A percentile compares a stretch with the other conserved stretches of the same genome.
Evolutionary conservation across 1,139 yeast genomes (phyloP).

Genomic region (Kodamaea ohmeri): DNA sequence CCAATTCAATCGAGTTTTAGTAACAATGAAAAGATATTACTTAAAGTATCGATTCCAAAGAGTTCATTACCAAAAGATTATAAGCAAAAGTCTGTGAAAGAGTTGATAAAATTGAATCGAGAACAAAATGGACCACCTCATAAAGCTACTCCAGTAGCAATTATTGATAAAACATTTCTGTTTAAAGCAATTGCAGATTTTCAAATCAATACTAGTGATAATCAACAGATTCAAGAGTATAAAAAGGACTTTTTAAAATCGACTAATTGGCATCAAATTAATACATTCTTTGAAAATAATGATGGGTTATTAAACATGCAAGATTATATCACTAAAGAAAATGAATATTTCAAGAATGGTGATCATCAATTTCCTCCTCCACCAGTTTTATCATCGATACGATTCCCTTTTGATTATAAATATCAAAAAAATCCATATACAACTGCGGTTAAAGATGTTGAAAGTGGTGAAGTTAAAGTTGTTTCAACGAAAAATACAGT

Average conservation of each 20-base stretch:
- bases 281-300: slow-evolving; percentile 42
- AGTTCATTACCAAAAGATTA: slow-evolving; percentile 42
- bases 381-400: slow-evolving; percentile 72
- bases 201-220: slow-evolving; percentile 65
- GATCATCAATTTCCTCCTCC: slow-evolving; percentile 82
- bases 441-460: slow-evolving; percentile 59
- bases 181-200: slow-evolving; percentile 89
- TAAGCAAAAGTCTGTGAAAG: slow-evolving; percentile 46
- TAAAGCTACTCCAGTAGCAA: slow-evolving; percentile 58
- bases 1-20: slow-evolving; percentile 61
- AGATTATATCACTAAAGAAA: slow-evolving; percentile 23
- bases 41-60: slow-evolving; percentile 72
- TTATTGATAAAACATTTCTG: slow-evolving; percentile 67
- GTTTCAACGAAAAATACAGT: slow-evolving; percentile 36
- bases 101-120: slow-evolving; percentile 40
- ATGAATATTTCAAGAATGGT: slow-evolving; percentile 31
- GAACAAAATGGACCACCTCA: slow-evolving; percentile 24
- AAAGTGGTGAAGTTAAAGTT: slow-evolving; percentile 54
- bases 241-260: slow-evolving; percentile 25
- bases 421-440: slow-evolving; percentile 47
- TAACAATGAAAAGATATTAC: slow-evolving; percentile 59
- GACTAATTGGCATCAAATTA: slow-evolving; percentile 34
- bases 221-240: slow-evolving; percentile 42
- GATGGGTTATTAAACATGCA: slow-evolving; percentile 30
- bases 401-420: slow-evolving; percentile 66